phyloP scores from a whole-genome alignment of 306 rosid species.

The Elaeagnus macrophylla region DNA sequence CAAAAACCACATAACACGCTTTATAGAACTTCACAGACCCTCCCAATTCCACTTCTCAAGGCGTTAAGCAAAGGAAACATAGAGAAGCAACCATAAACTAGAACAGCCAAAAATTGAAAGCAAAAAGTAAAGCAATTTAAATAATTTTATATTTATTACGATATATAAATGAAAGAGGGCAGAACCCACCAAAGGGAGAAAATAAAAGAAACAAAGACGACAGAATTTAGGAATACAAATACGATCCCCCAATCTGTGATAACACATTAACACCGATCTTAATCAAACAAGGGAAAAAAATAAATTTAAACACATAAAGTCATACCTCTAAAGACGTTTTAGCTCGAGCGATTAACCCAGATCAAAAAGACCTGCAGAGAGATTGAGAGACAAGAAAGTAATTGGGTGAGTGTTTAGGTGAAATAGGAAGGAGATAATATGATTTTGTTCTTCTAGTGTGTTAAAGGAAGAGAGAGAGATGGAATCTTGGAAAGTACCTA shows the following conservation, averaged over 20 bases:
- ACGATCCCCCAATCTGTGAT: too few relatives aligned
- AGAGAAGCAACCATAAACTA: background rate
- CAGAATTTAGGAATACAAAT: too few relatives aligned
- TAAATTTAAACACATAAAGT: too few relatives aligned
- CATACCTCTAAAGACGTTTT: too few relatives aligned
- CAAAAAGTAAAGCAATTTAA: too few relatives aligned
- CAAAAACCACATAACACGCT: background rate
- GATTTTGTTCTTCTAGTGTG: background rate
- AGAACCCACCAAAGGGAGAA: too few relatives aligned
- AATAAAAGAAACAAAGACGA: too few relatives aligned
- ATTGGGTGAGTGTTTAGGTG: conserved; percentile 4
- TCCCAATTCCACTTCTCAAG: background rate
- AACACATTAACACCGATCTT: too few relatives aligned
- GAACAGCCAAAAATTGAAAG: background rate
- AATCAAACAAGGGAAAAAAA: too few relatives aligned
- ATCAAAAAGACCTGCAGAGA: background rate
- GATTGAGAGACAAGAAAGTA: conserved; percentile 2
- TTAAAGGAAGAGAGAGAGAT: too few relatives aligned
- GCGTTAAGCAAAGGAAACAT: background rate
- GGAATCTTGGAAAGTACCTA: background rate
- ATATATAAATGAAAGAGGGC: too few relatives aligned
- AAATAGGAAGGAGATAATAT: background rate
- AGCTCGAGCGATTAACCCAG: background rate
- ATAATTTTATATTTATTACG: too few relatives aligned
- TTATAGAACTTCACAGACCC: background rate